A percentile compares a stretch with the other conserved stretches of the same genome.
Conservation (phyloP, 2,329 filamentous ascomycete species). For the Ramularia endophylla region DNA sequence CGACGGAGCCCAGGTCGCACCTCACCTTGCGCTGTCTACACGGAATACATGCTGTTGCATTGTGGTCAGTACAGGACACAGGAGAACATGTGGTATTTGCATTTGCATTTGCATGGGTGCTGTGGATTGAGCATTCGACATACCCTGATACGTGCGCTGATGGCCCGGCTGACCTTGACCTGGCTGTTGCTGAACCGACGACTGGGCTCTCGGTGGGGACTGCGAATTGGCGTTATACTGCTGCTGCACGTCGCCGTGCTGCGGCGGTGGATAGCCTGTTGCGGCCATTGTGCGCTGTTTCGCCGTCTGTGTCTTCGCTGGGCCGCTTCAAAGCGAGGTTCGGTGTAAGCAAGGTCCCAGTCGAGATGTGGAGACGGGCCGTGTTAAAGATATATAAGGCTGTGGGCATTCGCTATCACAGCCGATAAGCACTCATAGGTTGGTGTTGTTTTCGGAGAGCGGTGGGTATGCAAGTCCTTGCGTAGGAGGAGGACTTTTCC, state of each 20-base stretch:
- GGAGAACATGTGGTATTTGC: too few relatives aligned
- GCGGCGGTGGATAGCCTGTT: conserved; percentile 12
- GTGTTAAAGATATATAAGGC: not conserved
- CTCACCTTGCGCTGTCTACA: conserved; percentile 53
- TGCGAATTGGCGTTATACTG: conserved; percentile 16
- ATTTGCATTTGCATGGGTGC: too few relatives aligned
- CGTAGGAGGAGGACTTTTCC: too few relatives aligned
- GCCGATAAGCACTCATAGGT: conserved; percentile 4
- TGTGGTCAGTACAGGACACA: conserved; percentile 7
- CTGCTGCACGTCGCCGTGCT: conserved; percentile 10
- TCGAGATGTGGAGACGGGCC: too few relatives aligned
- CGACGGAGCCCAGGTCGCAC: conserved; percentile 65
- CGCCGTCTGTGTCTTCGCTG: conserved; percentile 6
- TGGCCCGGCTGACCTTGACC: conserved; percentile 13
- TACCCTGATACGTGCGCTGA: conserved; percentile 26
- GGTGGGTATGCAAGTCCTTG: too few relatives aligned
- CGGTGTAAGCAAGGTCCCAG: conserved; percentile 8
- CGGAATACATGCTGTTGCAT: conserved; percentile 43
- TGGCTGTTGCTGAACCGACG: too few relatives aligned
- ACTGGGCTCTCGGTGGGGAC: conserved; percentile 13
- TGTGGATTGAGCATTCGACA: too few relatives aligned
- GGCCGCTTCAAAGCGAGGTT: conserved; percentile 17
- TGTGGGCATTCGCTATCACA: not conserved
- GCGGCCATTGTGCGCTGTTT: conserved; percentile 12
- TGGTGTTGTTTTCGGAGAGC: conserved; percentile 10